Percentiles rank a stretch among this genome's conserved stretches.
Evolutionary conservation across 2,329 filamentous ascomycete genomes (phyloP).

Genomic region (Exophiala oligosperma): DNA sequence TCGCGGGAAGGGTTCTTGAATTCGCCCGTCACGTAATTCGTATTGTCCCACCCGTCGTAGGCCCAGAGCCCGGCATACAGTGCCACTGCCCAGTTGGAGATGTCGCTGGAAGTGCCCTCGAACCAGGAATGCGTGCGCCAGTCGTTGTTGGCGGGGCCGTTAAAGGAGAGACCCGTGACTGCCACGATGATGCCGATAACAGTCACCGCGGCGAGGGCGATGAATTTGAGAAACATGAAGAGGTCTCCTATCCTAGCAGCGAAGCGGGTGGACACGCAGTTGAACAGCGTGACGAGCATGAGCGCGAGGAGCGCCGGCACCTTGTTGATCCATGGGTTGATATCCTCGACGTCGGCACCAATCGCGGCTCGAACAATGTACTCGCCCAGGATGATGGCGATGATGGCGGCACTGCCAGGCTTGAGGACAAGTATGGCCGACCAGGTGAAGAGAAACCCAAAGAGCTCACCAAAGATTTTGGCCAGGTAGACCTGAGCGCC

Average conservation of each 20-base stretch:
- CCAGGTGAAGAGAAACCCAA: slow-evolving; percentile 95
- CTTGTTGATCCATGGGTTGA: slow-evolving; percentile 89
- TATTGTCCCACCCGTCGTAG: slow-evolving; percentile 99
- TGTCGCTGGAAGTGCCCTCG: slow-evolving; percentile 74
- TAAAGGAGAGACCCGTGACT: slow-evolving; percentile 75
- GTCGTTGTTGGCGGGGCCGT: slow-evolving; percentile 72
- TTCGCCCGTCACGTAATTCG: slow-evolving; percentile 96
- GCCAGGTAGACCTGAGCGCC: slow-evolving; percentile 90
- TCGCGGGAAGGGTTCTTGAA: slow-evolving; percentile 90
- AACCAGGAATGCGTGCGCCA: slow-evolving; percentile 93
- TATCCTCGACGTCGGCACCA: slow-evolving; percentile 77
- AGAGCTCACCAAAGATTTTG: slow-evolving; percentile 93
- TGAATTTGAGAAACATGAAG: slow-evolving; percentile 97
- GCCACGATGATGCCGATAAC: slow-evolving; percentile 88
- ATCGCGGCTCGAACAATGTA: slow-evolving; percentile 88
- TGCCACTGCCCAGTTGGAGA: slow-evolving; percentile 88
- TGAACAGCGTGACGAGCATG: slow-evolving; percentile 74
- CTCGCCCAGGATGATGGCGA: slow-evolving; percentile 96
- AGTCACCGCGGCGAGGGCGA: slow-evolving; percentile 83
- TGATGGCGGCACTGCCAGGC: slow-evolving; percentile 89
- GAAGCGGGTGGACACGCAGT: slow-evolving; percentile 86
- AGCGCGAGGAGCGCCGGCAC: slow-evolving; percentile 77
- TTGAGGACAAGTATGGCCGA: slow-evolving; percentile 91
- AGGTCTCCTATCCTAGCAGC: slow-evolving; percentile 85
- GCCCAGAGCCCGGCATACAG: slow-evolving; percentile 96